These are phyloP conservation scores for Aspergillus niger DNA, from an alignment of 2,329 filamentous ascomycete genomes.

Conservation along the genomic window DNA sequence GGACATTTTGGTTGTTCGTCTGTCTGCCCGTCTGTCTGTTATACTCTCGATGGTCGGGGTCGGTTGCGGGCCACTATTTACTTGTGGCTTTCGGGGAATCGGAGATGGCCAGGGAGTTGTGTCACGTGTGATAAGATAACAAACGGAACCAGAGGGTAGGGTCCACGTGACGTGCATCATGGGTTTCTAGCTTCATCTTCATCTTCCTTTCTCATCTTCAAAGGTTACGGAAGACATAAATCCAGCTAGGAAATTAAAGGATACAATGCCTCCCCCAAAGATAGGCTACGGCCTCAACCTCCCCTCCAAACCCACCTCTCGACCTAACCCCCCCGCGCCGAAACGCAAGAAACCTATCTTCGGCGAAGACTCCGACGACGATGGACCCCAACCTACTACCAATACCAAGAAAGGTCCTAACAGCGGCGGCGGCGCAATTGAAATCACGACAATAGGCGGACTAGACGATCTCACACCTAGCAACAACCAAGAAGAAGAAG, in stretches of 20 bases:
- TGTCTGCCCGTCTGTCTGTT: background rate
- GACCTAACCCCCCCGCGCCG: conserved; percentile 29
- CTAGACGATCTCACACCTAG: conserved; percentile 26
- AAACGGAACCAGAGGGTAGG: background rate
- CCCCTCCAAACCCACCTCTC: conserved; percentile 34
- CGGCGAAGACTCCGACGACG: conserved; percentile 45
- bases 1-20: conserved; percentile 66
- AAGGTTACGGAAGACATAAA: background rate
- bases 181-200: background rate
- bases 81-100: too few relatives aligned
- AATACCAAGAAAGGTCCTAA: conserved; percentile 6
- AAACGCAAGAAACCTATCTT: conserved; percentile 54
- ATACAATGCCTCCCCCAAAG: conserved; percentile 31
- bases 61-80: too few relatives aligned
- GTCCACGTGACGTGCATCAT: background rate
- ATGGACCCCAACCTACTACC: conserved; percentile 6
- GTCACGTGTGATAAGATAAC: conserved; percentile 17
- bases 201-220: background rate
- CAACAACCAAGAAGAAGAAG: conserved; percentile 19
- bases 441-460: conserved; percentile 45
- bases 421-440: conserved; percentile 26
- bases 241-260: background rate
- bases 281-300: conserved; percentile 49
- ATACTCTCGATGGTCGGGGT: background rate
- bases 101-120: too few relatives aligned